A percentile compares a stretch with the other conserved stretches of the same genome.
Conservation (phyloP, 2,329 filamentous ascomycete species). For the Talaromyces funiculosus region DNA sequence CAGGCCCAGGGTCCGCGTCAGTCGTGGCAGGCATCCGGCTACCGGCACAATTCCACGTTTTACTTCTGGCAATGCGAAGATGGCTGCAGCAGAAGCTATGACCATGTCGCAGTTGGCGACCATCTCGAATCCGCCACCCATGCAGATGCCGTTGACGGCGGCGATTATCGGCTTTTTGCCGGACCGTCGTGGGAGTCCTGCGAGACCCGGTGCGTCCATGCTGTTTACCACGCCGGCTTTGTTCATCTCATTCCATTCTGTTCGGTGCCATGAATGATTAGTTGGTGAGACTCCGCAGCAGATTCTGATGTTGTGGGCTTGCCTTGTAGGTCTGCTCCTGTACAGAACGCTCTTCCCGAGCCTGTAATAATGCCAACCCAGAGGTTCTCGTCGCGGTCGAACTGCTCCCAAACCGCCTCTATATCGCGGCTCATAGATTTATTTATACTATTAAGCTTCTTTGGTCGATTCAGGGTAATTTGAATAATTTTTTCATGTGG, state of each 20-base stretch:
- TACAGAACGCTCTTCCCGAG: slow-evolving; percentile 59
- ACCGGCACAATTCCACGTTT: slow-evolving; percentile 65
- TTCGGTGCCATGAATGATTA: too few relatives aligned
- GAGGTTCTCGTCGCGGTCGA: slow-evolving; percentile 56
- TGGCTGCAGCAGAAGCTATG: slow-evolving; percentile 43
- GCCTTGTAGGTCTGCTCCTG: slow-evolving; percentile 55
- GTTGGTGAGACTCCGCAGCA: too few relatives aligned
- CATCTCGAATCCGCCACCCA: slow-evolving; percentile 75
- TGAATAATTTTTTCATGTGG: slow-evolving; percentile 26
- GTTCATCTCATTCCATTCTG: slow-evolving; percentile 53
- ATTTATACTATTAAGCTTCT: slow-evolving; percentile 39
- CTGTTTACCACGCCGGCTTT: slow-evolving; percentile 34
- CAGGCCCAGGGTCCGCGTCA: slow-evolving; percentile 60
- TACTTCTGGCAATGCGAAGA: slow-evolving; percentile 67
- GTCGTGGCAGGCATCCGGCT: slow-evolving; percentile 63
- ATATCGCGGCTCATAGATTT: slow-evolving; percentile 40
- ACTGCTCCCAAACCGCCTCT: slow-evolving; percentile 52
- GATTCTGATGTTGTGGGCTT: not conserved
- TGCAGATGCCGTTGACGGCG: slow-evolving; percentile 68
- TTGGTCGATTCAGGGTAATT: slow-evolving; percentile 38
- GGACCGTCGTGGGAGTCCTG: slow-evolving; percentile 52
- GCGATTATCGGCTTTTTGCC: slow-evolving; percentile 72
- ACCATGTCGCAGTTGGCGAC: slow-evolving; percentile 67
- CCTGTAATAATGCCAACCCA: slow-evolving; percentile 61
- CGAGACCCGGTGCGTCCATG: slow-evolving; percentile 26